Base-by-base conservation (phyloP, 305 asterid species). In the Plantago lanceolata region DNA sequence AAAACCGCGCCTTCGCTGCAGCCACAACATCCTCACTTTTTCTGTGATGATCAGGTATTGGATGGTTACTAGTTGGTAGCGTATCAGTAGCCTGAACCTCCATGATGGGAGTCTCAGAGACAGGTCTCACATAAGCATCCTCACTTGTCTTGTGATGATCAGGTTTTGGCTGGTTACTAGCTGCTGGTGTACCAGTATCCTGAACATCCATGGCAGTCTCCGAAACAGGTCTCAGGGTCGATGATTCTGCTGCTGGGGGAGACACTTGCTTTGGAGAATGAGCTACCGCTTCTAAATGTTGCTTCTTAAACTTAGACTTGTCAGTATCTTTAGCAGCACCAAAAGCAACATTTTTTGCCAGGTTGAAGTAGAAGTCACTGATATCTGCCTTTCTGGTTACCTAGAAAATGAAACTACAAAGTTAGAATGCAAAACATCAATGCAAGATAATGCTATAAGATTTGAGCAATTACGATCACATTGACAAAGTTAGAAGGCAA, bases 371-470 rank as follows among this genome's bases (percentile, higher is more conserved):
- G 71, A 92, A 89, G 59, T 92, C 96, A 18, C 73, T 78, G 66
- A 92, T 69, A 71, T 92, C 97, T 1, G 75, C 60, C 79, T 92
- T 89, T 79, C 85, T 92, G 20, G 96, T 92, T 56, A 92, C 98
- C 96, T 92, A 64, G 37, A 43, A 64, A 51, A 48, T 65, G 14
- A 61, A 72, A 44, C 28, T 74, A 33, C 24, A 47, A 49, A 61
- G 57, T 31, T 40, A 63, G 28, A 16, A 47, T 61, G 52, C 26
- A 59, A 45, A 18, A 51, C 51, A 44, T 55, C 40, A 11, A 52
- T 20, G 13, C 35, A 19, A 14, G 62, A 18, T n/a, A 20, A 54
- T 14, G 24, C 17, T 24, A 19, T 47, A 26, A 65, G 63, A 54
- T 55, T 54, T n/a, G n/a, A n/a, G n/a, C n/a, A n/a, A n/a, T n/a